These are phyloP conservation scores for Cercospora berteroae DNA, from an alignment of 2,329 filamentous ascomycete genomes.

Conservation along the genomic window DNA sequence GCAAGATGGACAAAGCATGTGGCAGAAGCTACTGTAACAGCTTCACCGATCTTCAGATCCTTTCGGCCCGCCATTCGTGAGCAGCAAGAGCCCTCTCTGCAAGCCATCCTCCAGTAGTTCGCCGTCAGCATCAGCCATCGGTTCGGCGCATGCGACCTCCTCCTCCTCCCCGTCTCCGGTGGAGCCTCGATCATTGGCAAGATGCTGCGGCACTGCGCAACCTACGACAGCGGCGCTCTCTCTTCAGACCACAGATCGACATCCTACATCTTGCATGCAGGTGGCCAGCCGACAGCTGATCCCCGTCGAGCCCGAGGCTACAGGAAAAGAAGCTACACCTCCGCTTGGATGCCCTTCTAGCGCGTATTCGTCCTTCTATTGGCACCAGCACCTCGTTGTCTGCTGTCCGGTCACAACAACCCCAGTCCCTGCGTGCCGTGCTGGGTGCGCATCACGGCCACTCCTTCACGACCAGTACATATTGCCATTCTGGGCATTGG, in stretches of 20 bases:
- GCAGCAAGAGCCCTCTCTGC: not conserved
- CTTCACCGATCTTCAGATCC: constrained; percentile 1
- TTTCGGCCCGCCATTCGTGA: not conserved
- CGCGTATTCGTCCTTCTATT: constrained; percentile 18
- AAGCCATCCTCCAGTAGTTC: not conserved
- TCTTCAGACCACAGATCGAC: constrained; percentile 13
- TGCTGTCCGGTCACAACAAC: constrained; percentile 11
- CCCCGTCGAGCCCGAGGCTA: constrained; percentile 12
- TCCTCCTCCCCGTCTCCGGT: not conserved
- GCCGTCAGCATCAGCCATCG: constrained; percentile 1
- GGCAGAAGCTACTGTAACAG: constrained; percentile 14
- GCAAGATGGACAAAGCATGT: constrained; percentile 13
- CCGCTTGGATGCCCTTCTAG: constrained; percentile 2
- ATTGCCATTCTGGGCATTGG: constrained; percentile 21
- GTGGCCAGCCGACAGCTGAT: constrained; percentile 9
- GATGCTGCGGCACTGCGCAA: constrained; percentile 22
- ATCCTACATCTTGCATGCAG: constrained; percentile 19
- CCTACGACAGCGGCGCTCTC: constrained; percentile 14
- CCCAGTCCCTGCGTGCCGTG: constrained; percentile 17
- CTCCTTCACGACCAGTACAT: constrained; percentile 11
- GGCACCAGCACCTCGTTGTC: constrained; percentile 12
- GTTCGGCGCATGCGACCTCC: not conserved
- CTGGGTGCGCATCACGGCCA: constrained; percentile 16
- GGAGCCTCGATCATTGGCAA: constrained; percentile 11
- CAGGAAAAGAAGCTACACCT: constrained; percentile 12